Base-by-base conservation (phyloP, 1,284 basidiomycete species). In the Leccinum subrobustum region DNA sequence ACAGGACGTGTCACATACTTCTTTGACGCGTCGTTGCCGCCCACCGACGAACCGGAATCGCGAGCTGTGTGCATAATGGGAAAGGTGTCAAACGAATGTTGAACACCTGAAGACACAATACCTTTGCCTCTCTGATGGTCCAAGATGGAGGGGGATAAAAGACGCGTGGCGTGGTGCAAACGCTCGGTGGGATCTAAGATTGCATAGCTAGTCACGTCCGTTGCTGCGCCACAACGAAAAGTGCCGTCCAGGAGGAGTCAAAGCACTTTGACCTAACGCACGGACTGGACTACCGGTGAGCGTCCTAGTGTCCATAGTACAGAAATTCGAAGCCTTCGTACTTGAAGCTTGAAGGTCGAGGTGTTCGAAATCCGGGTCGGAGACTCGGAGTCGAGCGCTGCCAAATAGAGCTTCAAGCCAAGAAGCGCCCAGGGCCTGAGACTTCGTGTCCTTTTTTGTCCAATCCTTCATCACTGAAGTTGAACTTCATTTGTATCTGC, bases 111-210 rank as follows among this genome's bases (percentile, higher is more conserved):
- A 12, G 23, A 33, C 4, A 11, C 27, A 20, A 37, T 35, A 20
- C 8, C 31, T 11, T 31, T 31, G 33, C 35, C 12, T 31, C 23
- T 44, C 44, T 16, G 42, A 18, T 11, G n/a, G 23, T 59, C 27
- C 9, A 50, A 16, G 37, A 4, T n/a, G 35, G 6, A 33, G 37
- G 42, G 39, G 42, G 39, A 42, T 7, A 44, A 53, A 8, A 31
- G 14, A 54, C 9, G 39, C 37, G 56, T 63, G 48, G 63, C 54
- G 52, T 55, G 56, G 39, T 47, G 35, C 50, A 53, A 65, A 63
- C 33, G 27, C 18, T 52, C 25, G 27, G 18, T 58, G 51, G 20
- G 55, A 16, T 54, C 48, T 8, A n/a, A 44, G 31, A 37, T 31
- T 25, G 47, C 20, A 25, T 3, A 23, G 31, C 33, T 20, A 12